phyloP scores from a whole-genome alignment of 2,329 filamentous ascomycete species.

The Curvularia sp. region DNA sequence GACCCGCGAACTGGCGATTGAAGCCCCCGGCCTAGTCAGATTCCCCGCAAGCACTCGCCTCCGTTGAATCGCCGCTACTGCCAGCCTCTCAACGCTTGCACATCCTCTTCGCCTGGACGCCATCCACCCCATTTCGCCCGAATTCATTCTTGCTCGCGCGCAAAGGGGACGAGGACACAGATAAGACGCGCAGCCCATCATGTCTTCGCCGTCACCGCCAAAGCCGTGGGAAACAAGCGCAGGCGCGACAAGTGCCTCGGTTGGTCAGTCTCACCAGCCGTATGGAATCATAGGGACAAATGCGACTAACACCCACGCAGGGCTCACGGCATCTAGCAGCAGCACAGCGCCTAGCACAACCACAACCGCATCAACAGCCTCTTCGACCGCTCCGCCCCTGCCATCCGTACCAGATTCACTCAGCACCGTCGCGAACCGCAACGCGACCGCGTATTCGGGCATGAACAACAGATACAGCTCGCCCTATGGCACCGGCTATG shows the following conservation, averaged over 20 bases:
- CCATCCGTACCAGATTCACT: conserved; percentile 83
- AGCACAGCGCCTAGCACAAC: conserved; percentile 53
- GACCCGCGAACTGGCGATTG: conserved; percentile 19
- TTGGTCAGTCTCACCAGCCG: conserved; percentile 40
- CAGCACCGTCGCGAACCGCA: conserved; percentile 81
- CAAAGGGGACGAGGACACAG: conserved; percentile 28
- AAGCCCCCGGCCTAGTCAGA: conserved; percentile 10
- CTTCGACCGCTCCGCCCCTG: conserved; percentile 67
- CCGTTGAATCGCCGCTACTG: conserved; percentile 15
- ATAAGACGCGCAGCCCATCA: conserved; percentile 40
- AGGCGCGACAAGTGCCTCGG: conserved; percentile 56
- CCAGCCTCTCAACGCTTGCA: conserved; percentile 12
- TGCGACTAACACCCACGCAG: conserved; percentile 39
- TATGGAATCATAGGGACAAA: conserved; percentile 20
- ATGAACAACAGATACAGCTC: conserved; percentile 63
- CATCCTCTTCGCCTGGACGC: conserved; percentile 16
- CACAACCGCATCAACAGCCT: conserved; percentile 41
- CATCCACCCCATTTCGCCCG: conserved; percentile 15
- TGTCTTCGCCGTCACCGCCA: conserved; percentile 78
- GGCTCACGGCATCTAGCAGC: conserved; percentile 42
- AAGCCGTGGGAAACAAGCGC: conserved; percentile 95
- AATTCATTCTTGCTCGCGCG: conserved; percentile 18
- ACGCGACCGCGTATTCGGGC: conserved; percentile 80
- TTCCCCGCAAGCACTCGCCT: conserved; percentile 19
- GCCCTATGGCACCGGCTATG: conserved; percentile 56